Percentiles rank a stretch among this genome's conserved stretches.
These are phyloP conservation scores for Mucor piriformis DNA, from an alignment of 371 early-diverging fungal species.

Conservation along the genomic window DNA sequence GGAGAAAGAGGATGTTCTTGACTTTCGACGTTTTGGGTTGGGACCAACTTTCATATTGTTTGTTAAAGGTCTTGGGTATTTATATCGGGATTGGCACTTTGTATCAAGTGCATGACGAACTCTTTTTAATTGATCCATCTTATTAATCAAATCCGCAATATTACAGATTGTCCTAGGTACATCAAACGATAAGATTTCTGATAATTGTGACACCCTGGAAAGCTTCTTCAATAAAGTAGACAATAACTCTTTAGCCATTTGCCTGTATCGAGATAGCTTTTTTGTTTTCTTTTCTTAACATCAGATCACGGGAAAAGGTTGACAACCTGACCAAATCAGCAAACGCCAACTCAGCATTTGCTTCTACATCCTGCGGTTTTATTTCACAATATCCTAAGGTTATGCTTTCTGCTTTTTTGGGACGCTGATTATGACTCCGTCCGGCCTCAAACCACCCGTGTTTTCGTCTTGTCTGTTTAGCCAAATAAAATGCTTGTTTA, in stretches of 20 bases:
- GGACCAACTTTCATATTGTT: slow-evolving; percentile 9
- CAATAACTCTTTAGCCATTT: slow-evolving; percentile 8
- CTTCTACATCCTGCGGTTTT: slow-evolving; percentile 2
- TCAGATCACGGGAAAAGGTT: slow-evolving; percentile 14
- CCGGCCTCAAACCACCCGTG: slow-evolving; percentile 1
- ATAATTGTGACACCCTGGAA: slow-evolving; percentile 16
- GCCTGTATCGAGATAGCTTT: slow-evolving; percentile 17
- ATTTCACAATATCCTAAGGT: slow-evolving; percentile 16
- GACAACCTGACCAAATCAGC: slow-evolving; percentile 14
- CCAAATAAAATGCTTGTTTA: slow-evolving; percentile 15
- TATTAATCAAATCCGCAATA: slow-evolving; percentile 20
- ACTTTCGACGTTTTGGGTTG: slow-evolving; percentile 21
- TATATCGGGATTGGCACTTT: slow-evolving; percentile 12
- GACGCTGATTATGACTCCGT: slow-evolving; percentile 3
- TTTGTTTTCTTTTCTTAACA: slow-evolving; percentile 18
- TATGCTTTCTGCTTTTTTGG: slow-evolving; percentile 12
- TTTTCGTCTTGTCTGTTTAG: slow-evolving; percentile 14
- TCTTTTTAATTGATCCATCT: slow-evolving; percentile 16
- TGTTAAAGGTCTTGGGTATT: slow-evolving; percentile 20
- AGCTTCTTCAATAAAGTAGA: slow-evolving; percentile 17
- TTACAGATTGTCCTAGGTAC: slow-evolving; percentile 11
- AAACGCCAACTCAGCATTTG: slow-evolving; percentile 8
- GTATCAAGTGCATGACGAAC: slow-evolving; percentile 17
- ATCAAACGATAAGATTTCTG: slow-evolving; percentile 17
- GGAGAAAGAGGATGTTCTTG: slow-evolving; percentile 15